A percentile compares a stretch with the other conserved stretches of the same genome.
These are phyloP conservation scores for Phytophthora foliorum DNA, from an alignment of 352 stramenopile genomes.

Conservation along the genomic window DNA sequence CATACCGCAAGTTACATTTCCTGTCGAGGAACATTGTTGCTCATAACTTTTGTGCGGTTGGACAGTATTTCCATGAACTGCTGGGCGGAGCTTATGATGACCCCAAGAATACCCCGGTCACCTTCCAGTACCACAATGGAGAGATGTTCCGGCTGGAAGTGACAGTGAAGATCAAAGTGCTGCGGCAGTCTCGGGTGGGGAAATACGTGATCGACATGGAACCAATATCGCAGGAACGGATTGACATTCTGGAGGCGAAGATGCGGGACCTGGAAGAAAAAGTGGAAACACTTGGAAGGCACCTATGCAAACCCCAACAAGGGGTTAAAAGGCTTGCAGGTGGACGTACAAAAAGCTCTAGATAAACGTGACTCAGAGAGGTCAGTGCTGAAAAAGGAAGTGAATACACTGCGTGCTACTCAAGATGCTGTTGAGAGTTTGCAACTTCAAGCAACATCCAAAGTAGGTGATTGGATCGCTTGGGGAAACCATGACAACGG, in stretches of 20 bases:
- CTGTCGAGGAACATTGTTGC: too few relatives aligned
- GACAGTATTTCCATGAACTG: constrained; percentile 18
- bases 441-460: background rate
- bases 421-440: background rate
- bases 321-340: background rate
- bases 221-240: constrained; percentile 5
- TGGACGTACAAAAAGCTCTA: background rate
- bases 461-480: background rate
- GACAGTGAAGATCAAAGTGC: constrained; percentile 16
- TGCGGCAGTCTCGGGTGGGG: constrained; percentile 3
- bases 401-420: background rate
- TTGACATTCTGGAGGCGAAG: constrained; percentile 27
- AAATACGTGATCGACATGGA: background rate
- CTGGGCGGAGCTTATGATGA: background rate
- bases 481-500: background rate
- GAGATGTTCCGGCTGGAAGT: constrained; percentile 6
- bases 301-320: background rate
- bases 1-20: too few relatives aligned
- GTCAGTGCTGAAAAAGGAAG: background rate
- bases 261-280: constrained; percentile 22
- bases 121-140: constrained; percentile 7
- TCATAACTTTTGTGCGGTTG: background rate
- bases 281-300: background rate
- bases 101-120: background rate
- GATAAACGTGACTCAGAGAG: background rate